Evolutionary conservation across 1,139 yeast species (phyloP), one percentile per base, ranked within the genome.

Genomic region (Suhomyces bokatorum): DNA sequence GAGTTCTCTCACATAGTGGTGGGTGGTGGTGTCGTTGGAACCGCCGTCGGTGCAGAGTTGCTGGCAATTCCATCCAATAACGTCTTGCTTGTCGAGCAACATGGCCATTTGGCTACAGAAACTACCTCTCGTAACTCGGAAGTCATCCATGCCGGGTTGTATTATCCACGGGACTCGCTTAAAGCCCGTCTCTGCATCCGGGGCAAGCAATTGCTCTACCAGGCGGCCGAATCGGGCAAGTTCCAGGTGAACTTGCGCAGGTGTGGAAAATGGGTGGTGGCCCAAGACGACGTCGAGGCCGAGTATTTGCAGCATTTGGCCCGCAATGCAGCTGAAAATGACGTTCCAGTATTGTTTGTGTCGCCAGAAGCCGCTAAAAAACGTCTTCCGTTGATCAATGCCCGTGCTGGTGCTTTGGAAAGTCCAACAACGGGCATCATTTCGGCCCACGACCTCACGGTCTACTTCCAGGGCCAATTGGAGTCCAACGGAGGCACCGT

Each of bases 251-350:
- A 77, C 31, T 64, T 83, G 53, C 57, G 67, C 35, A 69, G 76
- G 43, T 87, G 96, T 66, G 97, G 97, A 6, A 90, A 90, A 60
- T 86, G 96, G 90, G 68, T 90, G 6, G 90, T 90, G 12, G 96
- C 97, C 0, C 96, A 89, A 60, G 72, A 74, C 44, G 88, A 81
- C 13, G 54, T 52, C 1, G 91, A 90, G 55, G 75, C 70, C 35
- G 82, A 80, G 35, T 81, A 80, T 53, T 67, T 89, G 35, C 75
- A 79, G 34, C 61, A 67, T 22, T 57, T 90, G 50, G 75, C 77
- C 51, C 59, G 62, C n/a, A 75, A 76, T 43, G 78, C 85, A 3
- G 58, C 64, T 36, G 68, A 75, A n/a, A 62, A 62, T 11, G 78
- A 71, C 3, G 81, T 90, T 0, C 85, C 87, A 0, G 79, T 86